Evolutionary conservation across 495 filamentous ascomycete species (phyloP), one percentile per base, ranked within the genome.

Genomic region (Halenospora varia): DNA sequence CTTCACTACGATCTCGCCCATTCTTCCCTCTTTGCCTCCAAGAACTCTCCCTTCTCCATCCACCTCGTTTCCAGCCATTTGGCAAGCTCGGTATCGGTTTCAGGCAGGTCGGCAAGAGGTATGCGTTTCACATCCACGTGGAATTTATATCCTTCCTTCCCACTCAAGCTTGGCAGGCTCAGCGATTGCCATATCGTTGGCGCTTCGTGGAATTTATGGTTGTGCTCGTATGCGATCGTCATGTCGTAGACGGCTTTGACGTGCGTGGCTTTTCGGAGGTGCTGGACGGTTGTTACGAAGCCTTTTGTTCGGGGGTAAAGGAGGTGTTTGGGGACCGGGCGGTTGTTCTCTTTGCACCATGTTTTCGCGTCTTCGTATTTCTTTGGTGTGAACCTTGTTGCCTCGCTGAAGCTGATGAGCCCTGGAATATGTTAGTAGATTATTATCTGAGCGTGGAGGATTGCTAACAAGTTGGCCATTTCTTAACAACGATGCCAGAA

Each of bases 351-450:
- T 19, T 67, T 67, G 68, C 78, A 82, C 71, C 78, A 84, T 11
- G 61, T 51, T 49, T 62, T 70, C 3, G 81, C 75, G 44, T 76
- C 72, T 18, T 69, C 66, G 51, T 76, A 77, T 68, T 82, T 84
- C 42, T 71, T 63, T 2, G 65, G 70, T 17, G 78, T 82, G 59
- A 73, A 82, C 45, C 82, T 71, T n/a, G 81, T 81, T 15, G 74
- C 75, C 68, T 85, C 82, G 57, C 78, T 81, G 68, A 78, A 82
- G 54, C 76, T 75, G 59, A 84, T 81, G 58, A 83, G 75, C 79
- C 77, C 78, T 83, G 58, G 25, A 50, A n/a, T 17, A 42, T n/a
- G 23, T 59, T 23, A 64, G 51, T 53, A 46, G 13, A 25, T 10
- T 42, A 47, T 18, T 23, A 9, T 15, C 15, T 10, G 0, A 24